phyloP scores from a whole-genome alignment of 1,284 basidiomycete genomes.

The Cutaneotrichosporon sp. region DNA sequence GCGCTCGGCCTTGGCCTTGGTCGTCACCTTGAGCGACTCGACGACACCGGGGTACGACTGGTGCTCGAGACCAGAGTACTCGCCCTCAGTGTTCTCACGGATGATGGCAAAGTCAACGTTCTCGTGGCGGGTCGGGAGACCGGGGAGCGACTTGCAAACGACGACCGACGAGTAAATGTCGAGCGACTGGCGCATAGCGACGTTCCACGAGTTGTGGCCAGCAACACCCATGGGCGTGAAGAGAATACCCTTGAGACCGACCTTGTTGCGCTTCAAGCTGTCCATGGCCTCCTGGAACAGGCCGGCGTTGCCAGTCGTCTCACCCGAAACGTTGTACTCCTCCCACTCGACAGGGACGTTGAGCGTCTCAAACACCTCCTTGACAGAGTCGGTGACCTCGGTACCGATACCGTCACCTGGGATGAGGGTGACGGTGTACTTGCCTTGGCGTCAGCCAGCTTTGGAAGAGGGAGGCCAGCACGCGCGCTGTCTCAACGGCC shows the following conservation, averaged over 20 bases:
- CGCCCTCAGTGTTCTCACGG: slow-evolving; percentile 99
- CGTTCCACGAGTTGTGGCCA: slow-evolving; percentile 99
- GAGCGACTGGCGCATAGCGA: slow-evolving; percentile 98
- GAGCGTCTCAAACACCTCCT: slow-evolving; percentile 96
- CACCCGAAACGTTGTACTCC: slow-evolving; percentile 95
- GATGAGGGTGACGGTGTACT: slow-evolving; percentile 75
- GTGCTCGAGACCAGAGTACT: slow-evolving; percentile 99
- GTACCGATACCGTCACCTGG: slow-evolving; percentile 96
- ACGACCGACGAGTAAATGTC: slow-evolving; percentile 99
- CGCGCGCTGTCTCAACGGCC: background rate
- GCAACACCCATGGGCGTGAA: slow-evolving; percentile 96
- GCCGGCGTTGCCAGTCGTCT: slow-evolving; percentile 80
- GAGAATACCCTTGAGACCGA: slow-evolving; percentile 98
- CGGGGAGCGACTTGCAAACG: slow-evolving; percentile 97
- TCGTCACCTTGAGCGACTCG: slow-evolving; percentile 97
- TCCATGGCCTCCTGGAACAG: slow-evolving; percentile 98
- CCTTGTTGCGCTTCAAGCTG: slow-evolving; percentile 91
- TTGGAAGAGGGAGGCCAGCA: background rate
- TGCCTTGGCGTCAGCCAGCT: slow-evolving; percentile 34
- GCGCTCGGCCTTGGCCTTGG: slow-evolving; percentile 91
- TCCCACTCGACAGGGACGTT: slow-evolving; percentile 99
- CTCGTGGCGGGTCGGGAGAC: slow-evolving; percentile 91
- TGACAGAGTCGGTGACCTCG: slow-evolving; percentile 97
- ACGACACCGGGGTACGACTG: slow-evolving; percentile 98
- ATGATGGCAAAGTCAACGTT: slow-evolving; percentile 99